Conservation (phyloP, 768 basidiomycete genomes). For the Coprinellus micaceus region DNA sequence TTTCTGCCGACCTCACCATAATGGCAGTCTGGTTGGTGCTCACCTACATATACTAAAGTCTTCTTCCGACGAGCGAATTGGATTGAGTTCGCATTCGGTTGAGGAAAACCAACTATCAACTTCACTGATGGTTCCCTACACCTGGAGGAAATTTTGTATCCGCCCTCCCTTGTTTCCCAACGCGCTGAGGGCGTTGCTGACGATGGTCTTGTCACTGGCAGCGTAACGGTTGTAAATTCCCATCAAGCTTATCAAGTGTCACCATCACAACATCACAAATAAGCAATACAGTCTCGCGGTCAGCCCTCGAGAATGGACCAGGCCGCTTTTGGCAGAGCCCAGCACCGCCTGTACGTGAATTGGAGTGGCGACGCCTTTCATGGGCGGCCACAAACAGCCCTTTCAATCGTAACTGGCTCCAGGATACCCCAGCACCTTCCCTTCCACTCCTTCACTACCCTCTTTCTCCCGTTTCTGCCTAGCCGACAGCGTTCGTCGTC, state of each 20-base stretch:
- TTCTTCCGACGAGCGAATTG: no score
- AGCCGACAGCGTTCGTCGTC: constrained; percentile 1
- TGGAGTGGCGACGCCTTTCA: constrained; percentile 3
- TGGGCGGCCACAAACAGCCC: constrained; percentile 3
- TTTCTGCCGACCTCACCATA: no score
- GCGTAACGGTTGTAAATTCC: no score
- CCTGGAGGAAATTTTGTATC: no score
- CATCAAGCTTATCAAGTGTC: neutral
- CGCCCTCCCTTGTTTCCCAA: no score
- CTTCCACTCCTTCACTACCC: constrained; percentile 9
- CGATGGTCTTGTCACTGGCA: no score
- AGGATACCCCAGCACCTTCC: constrained; percentile 9
- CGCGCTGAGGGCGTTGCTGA: no score
- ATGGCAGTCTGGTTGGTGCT: no score
- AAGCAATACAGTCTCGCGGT: constrained; percentile 5
- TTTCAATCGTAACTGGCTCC: neutral
- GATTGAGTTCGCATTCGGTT: no score
- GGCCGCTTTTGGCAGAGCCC: constrained; percentile 7
- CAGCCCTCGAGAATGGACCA: neutral
- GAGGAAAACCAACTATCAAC: no score
- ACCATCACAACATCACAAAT: constrained; percentile 1
- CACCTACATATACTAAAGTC: no score
- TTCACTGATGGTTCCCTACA: no score
- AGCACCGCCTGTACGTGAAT: constrained; percentile 1
- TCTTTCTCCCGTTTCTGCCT: constrained; percentile 1